Evolutionary conservation across 164 flowering plant species (phyloP), one percentile per base, ranked within the genome.

Genomic region (Umbellularia californica): DNA sequence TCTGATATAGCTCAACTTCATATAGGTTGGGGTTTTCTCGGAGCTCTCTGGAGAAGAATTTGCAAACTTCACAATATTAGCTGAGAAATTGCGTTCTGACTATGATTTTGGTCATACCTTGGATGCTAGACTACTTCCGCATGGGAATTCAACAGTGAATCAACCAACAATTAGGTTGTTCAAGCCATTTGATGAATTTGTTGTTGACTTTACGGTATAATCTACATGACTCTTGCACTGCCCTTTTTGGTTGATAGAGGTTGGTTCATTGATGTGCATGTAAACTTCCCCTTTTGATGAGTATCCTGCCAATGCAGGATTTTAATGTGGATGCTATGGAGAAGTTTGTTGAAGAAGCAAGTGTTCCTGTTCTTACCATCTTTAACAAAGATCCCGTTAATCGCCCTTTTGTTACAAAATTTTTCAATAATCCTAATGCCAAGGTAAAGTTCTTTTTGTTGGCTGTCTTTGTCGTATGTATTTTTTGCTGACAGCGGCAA

Each of bases 111-210:
- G 84, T 69, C 97, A 93, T 75, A 91, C 98, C 68, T 73, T 79
- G 79, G 91, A 90, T 81, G 94, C 95, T 69, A 89, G 89, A 68
- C 83, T 81, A 68, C 91, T 95, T 78, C 95, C 97, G 68, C 90
- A 84, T 20, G 97, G 97, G 2, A 94, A 89, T 58, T 77, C 90
- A 72, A 84, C 95, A 9, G 87, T 90, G 13, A 64, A 83, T 35
- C 90, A 86, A 4, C 94, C 98, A 27, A 55, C 79, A 2, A 80
- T 95, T 77, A 87, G 98, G 79, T 76, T 95, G 75, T 84, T 93
- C 77, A 95, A 95, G 84, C 97, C 97, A 68, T 95, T 93, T 85
- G 98, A 95, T 86, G 98, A 93, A 77, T 88, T 88, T 41, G 80
- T 85, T 74, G 93, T 90, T 67, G 98, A 95, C 83, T 87, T 72